Conservation (phyloP, 2,329 filamentous ascomycete species). For the Ampelomyces quisqualis region DNA sequence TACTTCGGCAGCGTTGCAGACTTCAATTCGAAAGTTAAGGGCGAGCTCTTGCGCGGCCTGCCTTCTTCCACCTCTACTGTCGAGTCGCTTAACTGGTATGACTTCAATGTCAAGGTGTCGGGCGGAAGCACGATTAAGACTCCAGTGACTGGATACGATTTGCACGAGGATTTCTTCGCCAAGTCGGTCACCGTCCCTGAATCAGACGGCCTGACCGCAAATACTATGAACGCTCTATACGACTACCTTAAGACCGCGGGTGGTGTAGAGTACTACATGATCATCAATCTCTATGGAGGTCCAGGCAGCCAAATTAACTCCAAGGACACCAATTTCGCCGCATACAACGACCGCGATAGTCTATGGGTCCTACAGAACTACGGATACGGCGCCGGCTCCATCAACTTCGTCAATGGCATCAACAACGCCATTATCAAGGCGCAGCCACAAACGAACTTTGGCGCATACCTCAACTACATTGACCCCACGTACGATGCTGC, state of each 20-base stretch:
- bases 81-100: conserved; percentile 37
- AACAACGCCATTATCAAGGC: conserved; percentile 43
- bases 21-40: conserved; percentile 44
- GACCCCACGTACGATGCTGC: conserved; percentile 52
- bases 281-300: conserved; percentile 45
- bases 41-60: conserved; percentile 44
- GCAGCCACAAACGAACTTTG: conserved; percentile 46
- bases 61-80: conserved; percentile 28
- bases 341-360: conserved; percentile 40
- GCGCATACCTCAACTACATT: conserved; percentile 57
- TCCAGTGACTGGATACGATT: conserved; percentile 39
- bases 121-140: conserved; percentile 29
- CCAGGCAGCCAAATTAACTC: conserved; percentile 40
- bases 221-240: conserved; percentile 32
- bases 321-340: conserved; percentile 37
- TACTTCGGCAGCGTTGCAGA: conserved; percentile 43
- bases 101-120: conserved; percentile 48
- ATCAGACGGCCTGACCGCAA: conserved; percentile 29
- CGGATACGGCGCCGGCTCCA: conserved; percentile 25
- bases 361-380: conserved; percentile 46
- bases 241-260: conserved; percentile 33
- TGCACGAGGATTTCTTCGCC: conserved; percentile 46
- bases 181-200: conserved; percentile 47
- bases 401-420: conserved; percentile 47
- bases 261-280: conserved; percentile 35